phyloP scores from a whole-genome alignment of 331 rosid species.

The Erythrophleum ivorense region DNA sequence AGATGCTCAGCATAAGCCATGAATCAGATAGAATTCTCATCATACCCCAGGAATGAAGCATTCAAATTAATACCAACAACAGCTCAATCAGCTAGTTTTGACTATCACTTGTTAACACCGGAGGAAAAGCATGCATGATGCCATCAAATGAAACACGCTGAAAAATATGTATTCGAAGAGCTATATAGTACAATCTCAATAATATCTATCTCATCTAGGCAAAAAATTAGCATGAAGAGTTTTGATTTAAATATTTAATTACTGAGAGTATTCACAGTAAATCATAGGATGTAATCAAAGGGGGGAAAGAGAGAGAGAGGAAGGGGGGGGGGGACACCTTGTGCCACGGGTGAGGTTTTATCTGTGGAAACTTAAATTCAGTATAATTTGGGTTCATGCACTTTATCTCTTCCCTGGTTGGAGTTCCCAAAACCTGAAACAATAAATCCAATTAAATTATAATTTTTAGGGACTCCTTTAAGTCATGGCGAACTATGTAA shows the following conservation, averaged over 20 bases:
- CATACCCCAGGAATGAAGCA: not conserved
- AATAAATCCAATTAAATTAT: constrained; percentile 10
- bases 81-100: constrained; percentile 1
- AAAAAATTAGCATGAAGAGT: constrained; percentile 11
- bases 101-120: not conserved
- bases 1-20: not conserved
- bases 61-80: not conserved
- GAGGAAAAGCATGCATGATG: constrained; percentile 27
- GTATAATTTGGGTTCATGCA: constrained; percentile 96
- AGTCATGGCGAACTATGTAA: constrained; percentile 10
- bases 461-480: constrained; percentile 1
- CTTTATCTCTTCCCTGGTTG: constrained; percentile 94
- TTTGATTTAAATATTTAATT: constrained; percentile 29
- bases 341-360: constrained; percentile 98
- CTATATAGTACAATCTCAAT: constrained; percentile 12
- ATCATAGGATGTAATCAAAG: constrained; percentile 23
- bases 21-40: not conserved
- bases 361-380: constrained; percentile 90
- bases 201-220: constrained; percentile 14
- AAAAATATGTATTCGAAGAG: constrained; percentile 1
- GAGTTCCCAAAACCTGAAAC: constrained; percentile 88
- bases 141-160: constrained; percentile 3
- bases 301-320: not conserved
- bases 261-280: constrained; percentile 22
- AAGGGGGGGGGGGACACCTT: constrained; percentile 49